phyloP scores from a whole-genome alignment of 1,139 yeast genomes.

The Saccharomycopsis hybrid region DNA sequence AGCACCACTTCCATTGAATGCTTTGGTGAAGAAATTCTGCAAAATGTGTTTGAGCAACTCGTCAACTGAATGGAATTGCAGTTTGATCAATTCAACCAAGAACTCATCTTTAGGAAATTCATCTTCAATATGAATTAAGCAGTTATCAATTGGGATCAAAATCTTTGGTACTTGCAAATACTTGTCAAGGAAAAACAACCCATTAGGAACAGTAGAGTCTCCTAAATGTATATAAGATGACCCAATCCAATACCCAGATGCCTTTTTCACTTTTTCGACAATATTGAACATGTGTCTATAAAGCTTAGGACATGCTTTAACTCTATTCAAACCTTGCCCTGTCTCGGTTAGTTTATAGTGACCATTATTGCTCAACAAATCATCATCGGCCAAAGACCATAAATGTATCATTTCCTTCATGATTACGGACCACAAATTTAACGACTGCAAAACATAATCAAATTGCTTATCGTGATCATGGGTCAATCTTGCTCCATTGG shows the following conservation, averaged over 20 bases:
- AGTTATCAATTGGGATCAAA: slow-evolving; percentile 58
- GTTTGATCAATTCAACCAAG: slow-evolving; percentile 42
- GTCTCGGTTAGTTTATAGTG: slow-evolving; percentile 58
- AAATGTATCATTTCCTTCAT: slow-evolving; percentile 67
- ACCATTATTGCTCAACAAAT: slow-evolving; percentile 43
- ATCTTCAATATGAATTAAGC: slow-evolving; percentile 46
- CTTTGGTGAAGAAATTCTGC: slow-evolving; percentile 65
- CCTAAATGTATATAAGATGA: slow-evolving; percentile 71
- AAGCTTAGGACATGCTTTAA: slow-evolving; percentile 61
- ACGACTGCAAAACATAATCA: slow-evolving; percentile 62
- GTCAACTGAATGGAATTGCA: slow-evolving; percentile 49
- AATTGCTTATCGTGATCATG: slow-evolving; percentile 65
- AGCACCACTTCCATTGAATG: slow-evolving; percentile 74
- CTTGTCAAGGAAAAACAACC: slow-evolving; percentile 66
- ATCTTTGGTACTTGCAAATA: slow-evolving; percentile 71
- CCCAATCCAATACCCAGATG: slow-evolving; percentile 66
- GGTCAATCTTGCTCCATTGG: slow-evolving; percentile 59
- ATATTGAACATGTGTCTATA: slow-evolving; percentile 63
- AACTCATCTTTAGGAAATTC: slow-evolving; percentile 41
- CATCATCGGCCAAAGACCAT: slow-evolving; percentile 69
- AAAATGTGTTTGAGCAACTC: slow-evolving; percentile 47
- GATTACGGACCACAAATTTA: slow-evolving; percentile 64
- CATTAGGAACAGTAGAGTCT: slow-evolving; percentile 75
- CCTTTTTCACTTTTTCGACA: slow-evolving; percentile 51
- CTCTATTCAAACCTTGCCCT: slow-evolving; percentile 71